phyloP scores from a whole-genome alignment of 352 stramenopile species.

The Pilasporangium apinafurcum region DNA sequence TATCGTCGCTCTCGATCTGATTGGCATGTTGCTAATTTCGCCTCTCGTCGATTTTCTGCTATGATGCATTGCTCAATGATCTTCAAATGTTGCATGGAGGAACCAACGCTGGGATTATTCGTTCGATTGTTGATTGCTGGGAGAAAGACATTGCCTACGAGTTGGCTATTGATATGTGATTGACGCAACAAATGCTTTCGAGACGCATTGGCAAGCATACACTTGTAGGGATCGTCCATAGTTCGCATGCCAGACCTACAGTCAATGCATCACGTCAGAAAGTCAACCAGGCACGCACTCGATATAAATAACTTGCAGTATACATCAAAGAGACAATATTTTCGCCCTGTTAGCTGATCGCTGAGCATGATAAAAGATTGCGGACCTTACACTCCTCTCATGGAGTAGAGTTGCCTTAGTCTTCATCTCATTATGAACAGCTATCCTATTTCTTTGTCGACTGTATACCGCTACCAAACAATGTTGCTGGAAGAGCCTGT shows the following conservation, averaged over 20 bases:
- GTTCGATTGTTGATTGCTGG: constrained; percentile 30
- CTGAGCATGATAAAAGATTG: no score
- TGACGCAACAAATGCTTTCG: constrained; percentile 36
- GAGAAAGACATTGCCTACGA: constrained; percentile 61
- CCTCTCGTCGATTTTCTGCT: constrained; percentile 63
- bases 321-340: neutral
- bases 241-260: neutral
- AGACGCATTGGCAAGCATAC: constrained; percentile 33
- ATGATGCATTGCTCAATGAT: constrained; percentile 74
- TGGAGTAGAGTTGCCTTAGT: neutral
- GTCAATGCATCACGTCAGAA: neutral
- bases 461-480: constrained; percentile 19
- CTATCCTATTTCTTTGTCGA: neutral
- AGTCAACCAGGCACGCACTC: neutral
- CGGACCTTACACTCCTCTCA: no score
- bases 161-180: constrained; percentile 27
- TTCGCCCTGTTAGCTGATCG: no score
- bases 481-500: constrained; percentile 39
- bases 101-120: constrained; percentile 12
- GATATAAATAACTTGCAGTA: neutral
- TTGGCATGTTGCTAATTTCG: constrained; percentile 40
- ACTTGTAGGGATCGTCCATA: constrained; percentile 43
- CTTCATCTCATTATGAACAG: neutral
- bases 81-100: constrained; percentile 42
- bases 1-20: constrained; percentile 35